phyloP scores from a whole-genome alignment of 2,329 filamentous ascomycete species.

The Trichoderma cornu-damae region DNA sequence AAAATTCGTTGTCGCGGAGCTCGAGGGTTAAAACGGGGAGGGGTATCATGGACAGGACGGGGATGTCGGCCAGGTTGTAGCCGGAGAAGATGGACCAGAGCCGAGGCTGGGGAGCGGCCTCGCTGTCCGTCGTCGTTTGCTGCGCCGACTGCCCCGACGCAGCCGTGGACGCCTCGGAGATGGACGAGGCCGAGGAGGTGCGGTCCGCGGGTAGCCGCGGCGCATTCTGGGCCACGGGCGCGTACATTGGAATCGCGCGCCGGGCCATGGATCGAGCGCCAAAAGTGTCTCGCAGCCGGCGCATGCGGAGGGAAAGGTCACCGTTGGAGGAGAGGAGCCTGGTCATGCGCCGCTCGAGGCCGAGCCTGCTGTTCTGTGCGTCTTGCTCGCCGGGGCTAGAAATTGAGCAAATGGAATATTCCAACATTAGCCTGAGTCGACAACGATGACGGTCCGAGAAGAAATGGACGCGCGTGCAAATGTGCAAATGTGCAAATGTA shows the following conservation, averaged over 20 bases:
- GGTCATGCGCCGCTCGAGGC: conserved; percentile 32
- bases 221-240: conserved; percentile 17
- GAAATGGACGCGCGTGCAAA: too few species aligned
- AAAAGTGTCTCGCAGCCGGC: conserved; percentile 25
- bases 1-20: conserved; percentile 31
- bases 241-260: conserved; percentile 20
- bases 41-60: conserved; percentile 30
- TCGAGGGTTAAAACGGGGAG: conserved; percentile 31
- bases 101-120: conserved; percentile 18
- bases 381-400: conserved; percentile 33
- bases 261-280: conserved; percentile 20
- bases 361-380: conserved; percentile 33
- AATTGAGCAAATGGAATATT: too few species aligned
- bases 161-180: conserved; percentile 10
- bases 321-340: conserved; percentile 35
- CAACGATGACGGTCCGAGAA: too few species aligned
- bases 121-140: neutral
- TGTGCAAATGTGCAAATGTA: too few species aligned
- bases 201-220: conserved; percentile 18
- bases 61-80: conserved; percentile 31
- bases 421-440: neutral
- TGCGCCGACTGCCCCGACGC: neutral
- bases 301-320: conserved; percentile 31
- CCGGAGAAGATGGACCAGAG: conserved; percentile 28
- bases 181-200: conserved; percentile 20